Percentiles rank a stretch among this genome's conserved stretches.
Conservation (phyloP, 2,329 filamentous ascomycete species). For the Grosmannia penicillata region DNA sequence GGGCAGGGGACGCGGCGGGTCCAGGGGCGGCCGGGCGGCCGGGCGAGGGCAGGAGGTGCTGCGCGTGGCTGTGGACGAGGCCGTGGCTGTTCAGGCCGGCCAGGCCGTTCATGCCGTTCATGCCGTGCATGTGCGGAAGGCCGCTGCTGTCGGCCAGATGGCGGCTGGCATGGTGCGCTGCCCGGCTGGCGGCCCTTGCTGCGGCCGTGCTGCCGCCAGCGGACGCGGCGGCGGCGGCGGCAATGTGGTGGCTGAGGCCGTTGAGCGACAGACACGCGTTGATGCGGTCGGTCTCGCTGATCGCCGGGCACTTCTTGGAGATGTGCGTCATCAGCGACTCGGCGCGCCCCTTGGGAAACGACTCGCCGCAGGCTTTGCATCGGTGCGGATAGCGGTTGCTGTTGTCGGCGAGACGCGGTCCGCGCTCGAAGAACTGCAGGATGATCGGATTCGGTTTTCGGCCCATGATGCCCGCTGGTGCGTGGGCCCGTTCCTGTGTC, state of each 20-base stretch:
- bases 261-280: slow-evolving; percentile 60
- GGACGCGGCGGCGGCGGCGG: slow-evolving; percentile 10
- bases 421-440: slow-evolving; percentile 75
- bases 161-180: neutral
- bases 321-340: slow-evolving; percentile 72
- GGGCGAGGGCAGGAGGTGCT: slow-evolving; percentile 9
- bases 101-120: slow-evolving; percentile 1
- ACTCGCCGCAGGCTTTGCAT: slow-evolving; percentile 76
- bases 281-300: slow-evolving; percentile 60
- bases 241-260: slow-evolving; percentile 35
- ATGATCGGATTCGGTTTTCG: slow-evolving; percentile 74
- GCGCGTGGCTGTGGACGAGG: slow-evolving; percentile 4
- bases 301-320: slow-evolving; percentile 72
- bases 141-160: slow-evolving; percentile 1
- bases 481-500: neutral
- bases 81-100: neutral
- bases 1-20: slow-evolving; percentile 2
- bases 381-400: slow-evolving; percentile 88
- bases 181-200: neutral
- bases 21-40: slow-evolving; percentile 1
- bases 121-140: slow-evolving; percentile 1
- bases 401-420: slow-evolving; percentile 72
- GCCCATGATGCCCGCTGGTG: slow-evolving; percentile 43
- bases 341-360: slow-evolving; percentile 78
- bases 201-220: slow-evolving; percentile 6